These are phyloP conservation scores for Miscanthus lutarioriparius DNA, from an alignment of 176 grass and related monocot genomes.

Conservation along the genomic window DNA sequence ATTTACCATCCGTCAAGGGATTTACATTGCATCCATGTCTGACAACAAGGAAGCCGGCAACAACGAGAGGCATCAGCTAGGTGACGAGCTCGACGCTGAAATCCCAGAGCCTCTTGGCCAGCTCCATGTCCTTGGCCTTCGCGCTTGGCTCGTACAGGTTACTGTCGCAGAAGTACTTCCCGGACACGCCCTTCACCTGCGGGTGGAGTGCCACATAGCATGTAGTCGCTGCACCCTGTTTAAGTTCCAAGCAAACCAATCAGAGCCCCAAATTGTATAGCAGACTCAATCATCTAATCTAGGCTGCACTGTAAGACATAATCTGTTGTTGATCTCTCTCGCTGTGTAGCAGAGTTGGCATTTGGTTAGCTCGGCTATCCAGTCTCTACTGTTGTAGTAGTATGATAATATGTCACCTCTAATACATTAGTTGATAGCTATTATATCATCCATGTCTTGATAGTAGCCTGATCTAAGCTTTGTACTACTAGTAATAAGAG, in stretches of 20 bases:
- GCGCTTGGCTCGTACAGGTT: constrained; percentile 58
- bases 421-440: no score
- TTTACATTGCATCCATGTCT: not conserved
- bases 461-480: no score
- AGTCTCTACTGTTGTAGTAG: no score
- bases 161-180: constrained; percentile 72
- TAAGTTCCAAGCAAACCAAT: constrained; percentile 4
- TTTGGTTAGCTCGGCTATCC: no score
- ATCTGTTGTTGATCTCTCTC: no score
- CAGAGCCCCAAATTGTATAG: not conserved
- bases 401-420: no score
- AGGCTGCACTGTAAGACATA: not conserved
- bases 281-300: not conserved
- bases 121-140: constrained; percentile 62
- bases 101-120: constrained; percentile 86
- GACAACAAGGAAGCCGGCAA: not conserved
- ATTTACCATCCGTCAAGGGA: not conserved
- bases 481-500: no score
- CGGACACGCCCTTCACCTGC: constrained; percentile 55
- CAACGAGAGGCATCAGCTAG: constrained; percentile 1
- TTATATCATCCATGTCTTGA: no score
- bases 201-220: constrained; percentile 86
- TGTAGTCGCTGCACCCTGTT: constrained; percentile 81
- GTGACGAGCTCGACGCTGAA: constrained; percentile 65
- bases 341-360: no score